A percentile compares a stretch with the other conserved stretches of the same genome.
Conservation (phyloP, 2,329 filamentous ascomycete species). For the Diatrype stigma region DNA sequence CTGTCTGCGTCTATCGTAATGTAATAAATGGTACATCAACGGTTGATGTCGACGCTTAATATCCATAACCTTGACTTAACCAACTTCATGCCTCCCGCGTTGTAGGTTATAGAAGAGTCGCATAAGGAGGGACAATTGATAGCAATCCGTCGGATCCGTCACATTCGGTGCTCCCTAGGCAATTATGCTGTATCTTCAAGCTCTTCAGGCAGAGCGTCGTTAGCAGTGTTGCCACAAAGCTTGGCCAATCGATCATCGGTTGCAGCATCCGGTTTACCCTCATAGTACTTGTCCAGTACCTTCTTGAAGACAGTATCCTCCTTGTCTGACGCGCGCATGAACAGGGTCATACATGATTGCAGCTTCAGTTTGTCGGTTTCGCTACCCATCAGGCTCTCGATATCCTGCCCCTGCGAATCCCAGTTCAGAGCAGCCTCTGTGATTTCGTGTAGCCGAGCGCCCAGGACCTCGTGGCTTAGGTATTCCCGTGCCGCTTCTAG, state of each 20-base stretch:
- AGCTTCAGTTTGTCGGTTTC: conserved; percentile 1
- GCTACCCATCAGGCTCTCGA: neutral
- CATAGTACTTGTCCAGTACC: conserved; percentile 5
- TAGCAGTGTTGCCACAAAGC: neutral
- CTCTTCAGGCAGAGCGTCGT: no score
- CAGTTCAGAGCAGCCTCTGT: neutral
- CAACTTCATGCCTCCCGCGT: no score
- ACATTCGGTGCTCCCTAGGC: no score
- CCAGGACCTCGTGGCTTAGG: neutral
- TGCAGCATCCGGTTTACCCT: conserved; percentile 11
- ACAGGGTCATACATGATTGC: neutral
- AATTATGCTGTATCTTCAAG: no score
- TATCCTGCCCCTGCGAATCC: neutral
- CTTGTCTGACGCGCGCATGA: conserved; percentile 4
- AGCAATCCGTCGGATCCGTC: no score
- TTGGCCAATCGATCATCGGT: conserved; percentile 18
- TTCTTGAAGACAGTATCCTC: conserved; percentile 6
- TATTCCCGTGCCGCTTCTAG: neutral
- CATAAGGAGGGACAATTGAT: no score
- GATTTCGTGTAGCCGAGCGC: conserved; percentile 1
- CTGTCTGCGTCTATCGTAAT: no score
- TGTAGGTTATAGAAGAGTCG: no score
- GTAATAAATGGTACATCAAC: no score
- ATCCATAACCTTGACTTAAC: no score
- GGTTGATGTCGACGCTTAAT: no score